These are phyloP conservation scores for Lactarius deliciosus DNA, from an alignment of 768 basidiomycete genomes.

Conservation along the genomic window DNA sequence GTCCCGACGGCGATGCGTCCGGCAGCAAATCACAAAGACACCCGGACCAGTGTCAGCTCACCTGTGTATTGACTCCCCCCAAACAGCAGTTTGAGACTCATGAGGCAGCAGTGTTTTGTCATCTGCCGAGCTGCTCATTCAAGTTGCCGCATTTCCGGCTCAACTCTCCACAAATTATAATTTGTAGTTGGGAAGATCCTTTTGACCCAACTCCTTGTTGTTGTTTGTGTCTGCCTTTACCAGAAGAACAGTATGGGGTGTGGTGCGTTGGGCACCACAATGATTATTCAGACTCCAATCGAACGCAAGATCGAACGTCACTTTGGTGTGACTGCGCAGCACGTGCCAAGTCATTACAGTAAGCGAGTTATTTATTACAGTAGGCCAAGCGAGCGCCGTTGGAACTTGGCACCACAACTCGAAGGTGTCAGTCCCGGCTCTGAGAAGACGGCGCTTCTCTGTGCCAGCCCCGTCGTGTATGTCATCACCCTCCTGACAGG, in stretches of 20 bases:
- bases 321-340: background rate
- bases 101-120: background rate
- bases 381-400: background rate
- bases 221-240: background rate
- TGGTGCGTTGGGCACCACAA: background rate
- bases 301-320: background rate
- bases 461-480: no score
- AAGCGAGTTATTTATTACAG: background rate
- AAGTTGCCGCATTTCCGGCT: background rate
- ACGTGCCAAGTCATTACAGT: background rate
- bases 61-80: background rate
- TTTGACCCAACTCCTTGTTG: background rate
- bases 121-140: background rate
- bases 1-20: background rate
- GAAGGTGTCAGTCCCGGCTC: background rate
- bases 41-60: background rate
- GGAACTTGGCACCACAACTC: background rate
- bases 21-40: background rate
- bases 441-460: background rate
- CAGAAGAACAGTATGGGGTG: background rate
- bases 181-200: background rate
- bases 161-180: background rate
- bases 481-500: no score
- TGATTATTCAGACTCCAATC: background rate
- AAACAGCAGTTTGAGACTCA: background rate